Conservation (phyloP, 805 yeast species). For the Cyberlindnera euphorbiiphila region DNA sequence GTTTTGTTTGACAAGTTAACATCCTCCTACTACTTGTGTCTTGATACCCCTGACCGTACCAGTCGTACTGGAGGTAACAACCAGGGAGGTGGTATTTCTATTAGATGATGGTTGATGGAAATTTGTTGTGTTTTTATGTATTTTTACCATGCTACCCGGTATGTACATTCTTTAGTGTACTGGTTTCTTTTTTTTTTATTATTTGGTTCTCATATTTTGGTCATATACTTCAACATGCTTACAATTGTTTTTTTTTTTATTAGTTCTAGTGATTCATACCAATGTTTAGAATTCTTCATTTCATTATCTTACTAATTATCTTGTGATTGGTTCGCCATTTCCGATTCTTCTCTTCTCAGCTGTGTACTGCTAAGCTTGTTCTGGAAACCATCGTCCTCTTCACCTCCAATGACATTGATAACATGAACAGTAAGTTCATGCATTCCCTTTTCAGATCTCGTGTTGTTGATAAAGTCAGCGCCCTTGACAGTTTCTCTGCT, state of each 20-base stretch:
- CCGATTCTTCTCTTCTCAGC: conserved; percentile 42
- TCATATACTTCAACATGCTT: too few relatives aligned
- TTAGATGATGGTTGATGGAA: conserved; percentile 28
- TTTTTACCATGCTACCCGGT: too few relatives aligned
- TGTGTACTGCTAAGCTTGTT: conserved; percentile 86
- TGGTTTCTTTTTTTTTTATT: not conserved
- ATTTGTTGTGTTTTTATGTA: not conserved
- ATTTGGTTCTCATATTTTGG: not conserved
- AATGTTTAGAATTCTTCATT: too few relatives aligned
- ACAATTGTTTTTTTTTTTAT: too few relatives aligned
- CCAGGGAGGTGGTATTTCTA: conserved; percentile 46
- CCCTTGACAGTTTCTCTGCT: conserved; percentile 79
- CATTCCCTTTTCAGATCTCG: conserved; percentile 56
- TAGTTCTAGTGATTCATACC: too few relatives aligned
- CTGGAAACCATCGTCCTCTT: conserved; percentile 49
- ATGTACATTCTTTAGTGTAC: too few relatives aligned
- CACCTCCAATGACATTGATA: conserved; percentile 65
- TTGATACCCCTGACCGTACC: conserved; percentile 85
- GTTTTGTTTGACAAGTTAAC: conserved; percentile 45
- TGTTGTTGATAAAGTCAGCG: conserved; percentile 65
- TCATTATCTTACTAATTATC: too few relatives aligned
- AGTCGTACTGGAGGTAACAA: conserved; percentile 31
- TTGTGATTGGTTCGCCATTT: conserved; percentile 5
- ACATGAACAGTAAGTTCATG: conserved; percentile 45
- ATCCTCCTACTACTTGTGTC: conserved; percentile 49